Evolutionary conservation across 2,329 filamentous ascomycete species (phyloP).

Genomic region (Aspergillus pseudoterreus): DNA sequence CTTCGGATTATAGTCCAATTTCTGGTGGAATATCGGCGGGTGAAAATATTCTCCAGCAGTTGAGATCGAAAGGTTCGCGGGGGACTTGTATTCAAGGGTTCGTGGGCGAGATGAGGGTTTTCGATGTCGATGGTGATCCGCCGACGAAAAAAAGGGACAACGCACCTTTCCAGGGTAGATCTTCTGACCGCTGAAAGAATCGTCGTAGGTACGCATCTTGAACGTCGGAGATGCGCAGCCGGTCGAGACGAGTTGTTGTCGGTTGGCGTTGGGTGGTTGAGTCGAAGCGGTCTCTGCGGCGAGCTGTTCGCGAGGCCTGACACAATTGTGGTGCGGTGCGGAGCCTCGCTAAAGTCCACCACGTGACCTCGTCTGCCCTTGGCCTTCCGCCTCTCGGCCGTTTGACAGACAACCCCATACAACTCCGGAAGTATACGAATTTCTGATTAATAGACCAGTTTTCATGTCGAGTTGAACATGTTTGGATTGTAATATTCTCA

Average conservation of each 20-base stretch:
- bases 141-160: slow-evolving; percentile 21
- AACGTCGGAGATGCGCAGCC: slow-evolving; percentile 47
- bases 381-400: slow-evolving; percentile 7
- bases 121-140: background rate
- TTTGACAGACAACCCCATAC: background rate
- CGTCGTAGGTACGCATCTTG: slow-evolving; percentile 75
- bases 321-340: slow-evolving; percentile 41
- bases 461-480: background rate
- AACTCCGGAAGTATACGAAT: background rate
- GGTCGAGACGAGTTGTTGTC: slow-evolving; percentile 35
- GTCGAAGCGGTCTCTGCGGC: slow-evolving; percentile 39
- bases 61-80: background rate
- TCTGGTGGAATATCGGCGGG: background rate
- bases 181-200: slow-evolving; percentile 72
- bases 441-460: background rate
- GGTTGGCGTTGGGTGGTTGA: slow-evolving; percentile 44
- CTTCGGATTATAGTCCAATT: slow-evolving; percentile 1
- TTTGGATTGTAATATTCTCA: too few relatives aligned
- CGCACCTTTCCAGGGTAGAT: slow-evolving; percentile 78
- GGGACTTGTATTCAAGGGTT: slow-evolving; percentile 2
- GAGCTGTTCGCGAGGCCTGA: slow-evolving; percentile 30
- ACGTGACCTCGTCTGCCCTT: slow-evolving; percentile 44
- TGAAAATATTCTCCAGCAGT: background rate
- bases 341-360: slow-evolving; percentile 42
- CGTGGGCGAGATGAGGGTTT: background rate